Percentiles rank a stretch among this genome's conserved stretches.
Evolutionary conservation across 23 red algal genomes (phyloP).

Genomic region (Cyanidiococcus yangmingshanensis): DNA sequence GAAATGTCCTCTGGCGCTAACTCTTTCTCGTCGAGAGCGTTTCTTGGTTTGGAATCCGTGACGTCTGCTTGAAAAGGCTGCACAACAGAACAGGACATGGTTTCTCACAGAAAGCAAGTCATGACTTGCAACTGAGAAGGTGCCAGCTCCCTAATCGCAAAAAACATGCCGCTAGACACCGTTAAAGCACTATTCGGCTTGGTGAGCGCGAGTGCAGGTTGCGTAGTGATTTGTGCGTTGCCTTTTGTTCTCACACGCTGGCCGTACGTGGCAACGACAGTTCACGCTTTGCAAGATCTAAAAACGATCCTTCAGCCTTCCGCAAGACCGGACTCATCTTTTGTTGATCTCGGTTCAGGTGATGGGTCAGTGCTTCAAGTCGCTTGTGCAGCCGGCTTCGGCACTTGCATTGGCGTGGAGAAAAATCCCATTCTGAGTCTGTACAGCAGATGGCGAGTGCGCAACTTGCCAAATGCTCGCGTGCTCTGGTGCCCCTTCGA

Average conservation of each 20-base stretch:
- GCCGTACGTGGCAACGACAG: neutral
- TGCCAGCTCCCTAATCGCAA: no score
- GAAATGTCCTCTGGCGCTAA: no score
- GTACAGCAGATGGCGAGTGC: neutral
- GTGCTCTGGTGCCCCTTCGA: neutral
- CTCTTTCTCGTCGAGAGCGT: no score
- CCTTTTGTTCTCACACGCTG: slow-evolving; percentile 5
- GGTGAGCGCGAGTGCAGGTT: neutral
- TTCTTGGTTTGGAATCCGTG: no score
- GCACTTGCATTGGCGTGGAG: neutral
- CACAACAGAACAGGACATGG: no score
- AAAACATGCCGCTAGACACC: neutral
- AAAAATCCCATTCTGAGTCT: neutral
- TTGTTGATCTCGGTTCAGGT: slow-evolving; percentile 11
- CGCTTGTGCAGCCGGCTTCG: neutral
- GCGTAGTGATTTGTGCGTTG: neutral
- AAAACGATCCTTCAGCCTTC: neutral
- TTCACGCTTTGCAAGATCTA: neutral
- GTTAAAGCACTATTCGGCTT: neutral
- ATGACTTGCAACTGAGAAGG: no score
- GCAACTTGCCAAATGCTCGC: neutral
- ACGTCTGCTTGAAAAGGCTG: no score
- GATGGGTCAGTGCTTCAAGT: neutral
- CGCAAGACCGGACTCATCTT: neutral
- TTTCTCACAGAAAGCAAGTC: no score